Base-by-base conservation (phyloP, 257 asterid species). In the Fraxinus excelsior region DNA sequence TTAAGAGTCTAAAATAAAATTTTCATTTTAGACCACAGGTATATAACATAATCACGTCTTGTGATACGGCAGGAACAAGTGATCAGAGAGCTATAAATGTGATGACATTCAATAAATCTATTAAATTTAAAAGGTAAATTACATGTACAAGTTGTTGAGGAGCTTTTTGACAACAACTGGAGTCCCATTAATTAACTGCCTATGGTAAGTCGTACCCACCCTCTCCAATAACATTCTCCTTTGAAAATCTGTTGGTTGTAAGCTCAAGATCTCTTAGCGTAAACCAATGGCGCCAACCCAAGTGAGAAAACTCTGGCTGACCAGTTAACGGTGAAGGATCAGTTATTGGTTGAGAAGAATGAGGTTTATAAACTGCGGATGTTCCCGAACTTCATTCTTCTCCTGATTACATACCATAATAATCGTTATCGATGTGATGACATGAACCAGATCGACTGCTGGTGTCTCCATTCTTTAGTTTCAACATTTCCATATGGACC, bases 401-500 rank as follows among this genome's bases (percentile, higher is more conserved):
- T 70, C 60, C 74, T 3, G 58, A 40, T 28, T 83, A 85, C 21
- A 86, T 83, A 35, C 84, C 85, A 76, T 78, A 68, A 76, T 72
- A 42, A 14, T 85, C 87, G 67, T 76, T 85, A 29, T 87, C 89
- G 19, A 76, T 74, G n/a, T 81, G 86, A 72, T 69, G 83, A 76
- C 81, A 87, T 60, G 91, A 87, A 76, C 77, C 86, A 16, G 87
- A 75, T 14, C 81, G 90, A 72, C 88, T 87, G 69, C 74, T 29
- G 53, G 76, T 76, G 34, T 85, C 89, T 51, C 72, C 87, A 60
- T 73, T 67, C 73, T 74, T 85, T 4, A 28, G 31, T 65, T 81
- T 85, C 65, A 84, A 86, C 82, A 79, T 81, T 65, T 82, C 87
- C 35, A 80, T 69, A 82, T 87, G 88, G 51, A 84, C 85, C 80